Evolutionary conservation across 129 eudicot species (phyloP), one percentile per base, ranked within the genome.

Genomic region (Silybum marianum): DNA sequence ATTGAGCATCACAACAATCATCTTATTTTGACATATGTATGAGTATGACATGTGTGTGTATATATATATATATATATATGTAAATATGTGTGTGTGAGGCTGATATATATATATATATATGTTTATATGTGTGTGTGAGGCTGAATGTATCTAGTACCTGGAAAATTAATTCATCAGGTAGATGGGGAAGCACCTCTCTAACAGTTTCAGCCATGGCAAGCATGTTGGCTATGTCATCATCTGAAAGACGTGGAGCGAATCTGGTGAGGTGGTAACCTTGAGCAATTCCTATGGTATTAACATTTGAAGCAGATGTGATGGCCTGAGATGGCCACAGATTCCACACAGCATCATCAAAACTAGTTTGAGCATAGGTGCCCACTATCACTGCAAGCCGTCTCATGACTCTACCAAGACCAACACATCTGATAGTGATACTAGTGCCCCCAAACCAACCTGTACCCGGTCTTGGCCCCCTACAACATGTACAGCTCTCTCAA

Each of bases 161-260:
- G 16, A 91, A 89, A 74, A 91, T 91, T 73, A 91, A 10, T 68
- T 91, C 91, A 71, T 91, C 97, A 25, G 93, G 97, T 7, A 91
- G 36, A 74, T 91, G 97, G 75, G 93, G 97, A 42, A 91, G 87
- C 86, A 91, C 97, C 78, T 91, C 97, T 63, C 91, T 54, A 32
- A 91, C 93, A 14, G 97, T 89, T 80, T 89, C 93, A 12, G 90
- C 93, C 97, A 91, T 91, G 84, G 90, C 86, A 66, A 89, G 90
- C 75, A 91, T 81, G 73, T 82, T 87, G 23, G 91, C 86, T 70
- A 91, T 44, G 89, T 72, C 78, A 69, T 84, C 88, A 81, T 81
- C 86, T 19, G 83, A 80, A 71, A 83, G 74, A 72, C 58, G 85
- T 13, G 93, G 63, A 48, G 87, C 10, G 23, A 89, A 67, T 80